Evolutionary conservation across 1,284 basidiomycete species (phyloP).

Genomic region (Melampsora larici-populina): DNA sequence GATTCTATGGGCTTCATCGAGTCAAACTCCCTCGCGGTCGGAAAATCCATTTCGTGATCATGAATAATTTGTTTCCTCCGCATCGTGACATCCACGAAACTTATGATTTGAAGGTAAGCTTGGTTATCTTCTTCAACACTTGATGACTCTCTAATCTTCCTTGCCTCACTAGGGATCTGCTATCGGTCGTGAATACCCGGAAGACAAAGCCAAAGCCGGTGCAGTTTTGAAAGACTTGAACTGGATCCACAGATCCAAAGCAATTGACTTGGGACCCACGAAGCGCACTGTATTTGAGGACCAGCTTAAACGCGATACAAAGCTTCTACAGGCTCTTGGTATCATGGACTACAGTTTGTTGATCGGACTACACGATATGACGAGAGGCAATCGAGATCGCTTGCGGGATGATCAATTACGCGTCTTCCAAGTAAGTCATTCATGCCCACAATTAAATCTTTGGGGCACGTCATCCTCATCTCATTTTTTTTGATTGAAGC

Average conservation of each 20-base stretch:
- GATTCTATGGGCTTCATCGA: conserved; percentile 94
- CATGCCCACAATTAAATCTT: conserved; percentile 33
- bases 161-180: conserved; percentile 65
- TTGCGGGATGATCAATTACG: conserved; percentile 81
- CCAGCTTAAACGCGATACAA: conserved; percentile 80
- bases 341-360: conserved; percentile 98
- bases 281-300: conserved; percentile 85
- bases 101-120: conserved; percentile 77
- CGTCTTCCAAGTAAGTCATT: conserved; percentile 72
- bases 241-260: conserved; percentile 79
- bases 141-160: not conserved
- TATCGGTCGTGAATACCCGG: conserved; percentile 80
- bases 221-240: conserved; percentile 94
- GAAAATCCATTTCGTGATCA: conserved; percentile 99
- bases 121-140: not conserved
- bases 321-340: conserved; percentile 72
- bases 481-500: not conserved
- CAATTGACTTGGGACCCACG: conserved; percentile 85
- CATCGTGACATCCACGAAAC: conserved; percentile 98
- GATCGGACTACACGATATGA: conserved; percentile 89
- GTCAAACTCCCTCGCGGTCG: conserved; percentile 89
- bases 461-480: not conserved
- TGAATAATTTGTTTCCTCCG: conserved; percentile 98
- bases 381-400: conserved; percentile 83
- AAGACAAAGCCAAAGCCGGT: conserved; percentile 73